These are phyloP conservation scores for Cyberlindnera xishuangbannaensis DNA, from an alignment of 805 yeast species.

Conservation along the genomic window DNA sequence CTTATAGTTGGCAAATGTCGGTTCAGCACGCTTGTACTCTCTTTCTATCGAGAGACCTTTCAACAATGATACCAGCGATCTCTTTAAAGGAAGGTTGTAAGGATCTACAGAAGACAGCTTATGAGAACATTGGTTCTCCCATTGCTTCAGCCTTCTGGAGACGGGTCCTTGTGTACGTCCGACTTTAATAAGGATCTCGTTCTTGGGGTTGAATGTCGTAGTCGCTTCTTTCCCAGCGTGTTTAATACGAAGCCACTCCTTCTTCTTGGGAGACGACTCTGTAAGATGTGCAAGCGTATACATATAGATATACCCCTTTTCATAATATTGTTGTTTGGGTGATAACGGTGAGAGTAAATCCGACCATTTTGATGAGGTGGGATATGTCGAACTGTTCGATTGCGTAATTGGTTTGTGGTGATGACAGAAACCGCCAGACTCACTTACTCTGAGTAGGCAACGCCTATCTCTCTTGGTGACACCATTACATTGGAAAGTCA, in stretches of 20 bases:
- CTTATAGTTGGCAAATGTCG: constrained; percentile 4
- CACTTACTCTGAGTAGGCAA: constrained; percentile 12
- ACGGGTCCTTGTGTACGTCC: constrained; percentile 23
- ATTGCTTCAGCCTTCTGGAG: constrained; percentile 15
- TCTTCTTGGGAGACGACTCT: constrained; percentile 10
- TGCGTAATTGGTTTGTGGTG: constrained; percentile 12
- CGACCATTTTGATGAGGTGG: background rate
- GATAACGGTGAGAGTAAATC: no score
- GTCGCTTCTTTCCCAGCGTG: constrained; percentile 1
- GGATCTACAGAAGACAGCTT: constrained; percentile 15
- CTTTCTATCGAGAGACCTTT: constrained; percentile 5
- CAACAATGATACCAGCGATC: constrained; percentile 5
- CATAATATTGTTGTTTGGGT: constrained; percentile 1
- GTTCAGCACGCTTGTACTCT: background rate
- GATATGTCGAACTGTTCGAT: background rate
- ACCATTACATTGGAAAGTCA: constrained; percentile 19
- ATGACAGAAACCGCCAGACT: constrained; percentile 10
- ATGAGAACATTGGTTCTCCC: constrained; percentile 24
- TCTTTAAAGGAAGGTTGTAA: constrained; percentile 1
- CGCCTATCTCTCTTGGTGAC: constrained; percentile 10
- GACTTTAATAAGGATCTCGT: constrained; percentile 19
- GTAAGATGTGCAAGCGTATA: constrained; percentile 21
- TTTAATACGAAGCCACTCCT: constrained; percentile 20
- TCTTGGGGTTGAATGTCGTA: constrained; percentile 19
- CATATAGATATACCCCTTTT: constrained; percentile 21